Evolutionary conservation across 768 basidiomycete species (phyloP).

Genomic region (Termitomyces sp.): DNA sequence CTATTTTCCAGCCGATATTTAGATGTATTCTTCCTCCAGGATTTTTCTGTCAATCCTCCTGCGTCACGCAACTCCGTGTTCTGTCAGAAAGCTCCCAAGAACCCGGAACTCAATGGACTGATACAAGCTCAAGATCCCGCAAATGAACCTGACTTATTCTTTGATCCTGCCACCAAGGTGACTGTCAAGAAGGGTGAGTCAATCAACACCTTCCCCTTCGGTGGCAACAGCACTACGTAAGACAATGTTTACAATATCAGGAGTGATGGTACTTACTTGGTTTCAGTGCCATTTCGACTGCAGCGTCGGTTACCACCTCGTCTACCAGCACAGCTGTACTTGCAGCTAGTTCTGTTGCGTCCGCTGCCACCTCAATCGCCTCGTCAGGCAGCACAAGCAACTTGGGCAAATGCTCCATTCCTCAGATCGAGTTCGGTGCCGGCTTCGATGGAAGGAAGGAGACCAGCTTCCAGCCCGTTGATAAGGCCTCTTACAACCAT

Average conservation of each 20-base stretch:
- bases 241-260: slow-evolving; percentile 3
- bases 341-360: slow-evolving; percentile 17
- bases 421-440: slow-evolving; percentile 54
- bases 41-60: slow-evolving; percentile 51
- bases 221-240: slow-evolving; percentile 20
- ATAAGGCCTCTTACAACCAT: slow-evolving; percentile 47
- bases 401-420: slow-evolving; percentile 55
- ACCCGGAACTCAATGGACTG: slow-evolving; percentile 43
- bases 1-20: not conserved
- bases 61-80: slow-evolving; percentile 51
- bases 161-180: slow-evolving; percentile 36
- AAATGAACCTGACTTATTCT: slow-evolving; percentile 50
- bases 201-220: slow-evolving; percentile 45
- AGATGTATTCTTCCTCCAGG: slow-evolving; percentile 28
- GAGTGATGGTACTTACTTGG: slow-evolving; percentile 8
- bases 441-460: slow-evolving; percentile 59
- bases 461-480: slow-evolving; percentile 55
- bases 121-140: slow-evolving; percentile 52
- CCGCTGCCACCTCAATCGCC: slow-evolving; percentile 13
- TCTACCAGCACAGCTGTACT: not conserved
- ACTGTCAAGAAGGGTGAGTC: slow-evolving; percentile 46
- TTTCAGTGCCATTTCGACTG: slow-evolving; percentile 12
- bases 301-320: not conserved
- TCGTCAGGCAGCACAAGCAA: slow-evolving; percentile 26
- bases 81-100: slow-evolving; percentile 51